Evolutionary conservation across 2,329 filamentous ascomycete species (phyloP), one percentile per base, ranked within the genome.

Genomic region (Conoideocrella luteorostrata): DNA sequence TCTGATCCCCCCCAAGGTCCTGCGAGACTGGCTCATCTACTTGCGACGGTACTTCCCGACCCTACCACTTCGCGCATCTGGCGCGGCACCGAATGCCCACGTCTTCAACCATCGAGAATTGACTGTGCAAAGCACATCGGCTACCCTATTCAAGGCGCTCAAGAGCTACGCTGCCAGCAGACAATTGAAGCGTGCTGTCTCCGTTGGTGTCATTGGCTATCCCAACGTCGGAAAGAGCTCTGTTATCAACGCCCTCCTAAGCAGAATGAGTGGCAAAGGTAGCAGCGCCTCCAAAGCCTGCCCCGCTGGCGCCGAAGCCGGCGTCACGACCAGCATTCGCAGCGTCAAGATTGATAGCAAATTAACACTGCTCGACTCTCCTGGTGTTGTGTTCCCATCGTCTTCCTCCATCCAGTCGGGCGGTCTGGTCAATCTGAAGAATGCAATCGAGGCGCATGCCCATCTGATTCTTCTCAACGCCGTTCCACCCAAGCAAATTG

Each of bases 171-270:
- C 90, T 9, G 84, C 87, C 46, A 78, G 78, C 48, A 86, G 86
- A 56, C 84, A 94, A 61, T 72, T 96, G 53, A 95, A 95, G 74
- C 84, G 90, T 44, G 84, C 89, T 42, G 81, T 95, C 56, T 90
- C 87, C 17, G 90, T 96, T 48, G 90, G 90, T 52, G 87, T 96
- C 49, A 94, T 96, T 55, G 90, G 90, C 22, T 96, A 95, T 64
- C 90, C 90, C 56, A 96, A 96, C 62, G 90, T 95, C 47, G 90
- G 90, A 61, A 96, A 96, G 72, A 95, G 88, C 22, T 95, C 89
- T 40, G 88, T 96, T 57, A 95, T 96, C 75, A 96, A 96, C 64
- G 87, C 89, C 13, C 80, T 96, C 44, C 84, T 88, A 17, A 82
- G 86, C 29, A 80, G 88, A 29, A 72, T 95, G 54, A 80, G 84